Evolutionary conservation across 2,329 filamentous ascomycete species (phyloP), one percentile per base, ranked within the genome.

Genomic region (Rosellinia necatrix): DNA sequence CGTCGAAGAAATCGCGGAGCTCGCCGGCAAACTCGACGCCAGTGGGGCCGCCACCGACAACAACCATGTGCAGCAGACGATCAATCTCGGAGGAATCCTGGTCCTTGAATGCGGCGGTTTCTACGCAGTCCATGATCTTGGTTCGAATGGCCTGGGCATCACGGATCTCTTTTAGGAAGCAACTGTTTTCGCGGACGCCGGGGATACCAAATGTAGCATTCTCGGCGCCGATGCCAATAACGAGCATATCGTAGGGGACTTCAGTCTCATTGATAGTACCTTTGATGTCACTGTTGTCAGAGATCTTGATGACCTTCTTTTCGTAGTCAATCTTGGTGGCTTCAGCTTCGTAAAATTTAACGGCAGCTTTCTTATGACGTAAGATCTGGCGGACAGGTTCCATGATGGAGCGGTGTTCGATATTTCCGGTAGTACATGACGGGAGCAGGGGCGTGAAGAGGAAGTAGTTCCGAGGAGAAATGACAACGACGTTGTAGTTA

Each of bases 361-460:
- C 94, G 44, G 87, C 83, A 62, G 91, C 89, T 78, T 91, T 92
- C 84, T 97, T 97, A 79, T 94, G 90, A 71, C 92, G 90, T 66
- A 96, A 84, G 74, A 99, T 96, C 74, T 94, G 91, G 72, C 94
- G 91, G 69, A 99, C 89, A 54, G 94, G 94, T 80, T 99, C 94
- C 94, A 99, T 99, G 77, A 99, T 99, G 71, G 92, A 97, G 74
- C 94, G 91, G 81, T 97, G 94, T 82, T 99, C 94, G 75, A 99
- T 94, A 68, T 91, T 89, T 69, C 94, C 94, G 64, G 93, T 97
- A 49, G 94, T 97, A 78, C 94, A 99, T 72, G 93, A 97, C 64
- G 94, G 94, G 60, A 99, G 85, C 57, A 99, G 86, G 58, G 94
- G 94, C 25, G 94, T 99, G 83, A 99, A 99, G 66, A 99, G 88